A percentile compares a stretch with the other conserved stretches of the same genome.
These are phyloP conservation scores for Lavandula angustifolia DNA, from an alignment of 257 asterid genomes.

Conservation along the genomic window DNA sequence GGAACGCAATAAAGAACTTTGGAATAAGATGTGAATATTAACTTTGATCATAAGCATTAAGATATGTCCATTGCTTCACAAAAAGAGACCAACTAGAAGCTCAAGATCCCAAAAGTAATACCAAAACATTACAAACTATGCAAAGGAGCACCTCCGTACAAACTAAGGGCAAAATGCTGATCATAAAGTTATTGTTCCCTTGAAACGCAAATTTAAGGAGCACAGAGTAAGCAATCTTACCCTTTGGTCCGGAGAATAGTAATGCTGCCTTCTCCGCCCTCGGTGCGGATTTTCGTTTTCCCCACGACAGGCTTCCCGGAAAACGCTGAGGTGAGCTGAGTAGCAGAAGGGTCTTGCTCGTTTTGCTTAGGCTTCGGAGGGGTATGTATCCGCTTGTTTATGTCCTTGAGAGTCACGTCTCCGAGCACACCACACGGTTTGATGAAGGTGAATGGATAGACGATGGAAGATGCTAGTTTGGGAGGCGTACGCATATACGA, in stretches of 20 bases:
- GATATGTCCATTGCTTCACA: no score
- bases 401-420: conserved; percentile 84
- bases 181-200: no score
- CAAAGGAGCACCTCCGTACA: no score
- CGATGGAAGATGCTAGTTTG: conserved; percentile 61
- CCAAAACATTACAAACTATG: no score
- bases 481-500: conserved; percentile 69
- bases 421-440: conserved; percentile 86
- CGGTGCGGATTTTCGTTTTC: conserved; percentile 84
- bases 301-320: conserved; percentile 95
- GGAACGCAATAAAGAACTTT: no score
- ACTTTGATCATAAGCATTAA: no score
- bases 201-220: neutral
- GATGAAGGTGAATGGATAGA: conserved; percentile 74
- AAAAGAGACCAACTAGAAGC: no score
- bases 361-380: conserved; percentile 61
- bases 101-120: no score
- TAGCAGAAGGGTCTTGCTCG: conserved; percentile 44
- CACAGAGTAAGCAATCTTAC: conserved; percentile 14
- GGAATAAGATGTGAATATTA: no score
- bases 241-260: conserved; percentile 81
- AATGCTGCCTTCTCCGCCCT: conserved; percentile 93
- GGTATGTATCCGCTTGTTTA: conserved; percentile 67
- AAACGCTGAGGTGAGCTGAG: conserved; percentile 75
- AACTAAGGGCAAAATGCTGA: no score